These are phyloP conservation scores for Phytopythium chamaehyphon DNA, from an alignment of 352 stramenopile genomes.

Conservation along the genomic window DNA sequence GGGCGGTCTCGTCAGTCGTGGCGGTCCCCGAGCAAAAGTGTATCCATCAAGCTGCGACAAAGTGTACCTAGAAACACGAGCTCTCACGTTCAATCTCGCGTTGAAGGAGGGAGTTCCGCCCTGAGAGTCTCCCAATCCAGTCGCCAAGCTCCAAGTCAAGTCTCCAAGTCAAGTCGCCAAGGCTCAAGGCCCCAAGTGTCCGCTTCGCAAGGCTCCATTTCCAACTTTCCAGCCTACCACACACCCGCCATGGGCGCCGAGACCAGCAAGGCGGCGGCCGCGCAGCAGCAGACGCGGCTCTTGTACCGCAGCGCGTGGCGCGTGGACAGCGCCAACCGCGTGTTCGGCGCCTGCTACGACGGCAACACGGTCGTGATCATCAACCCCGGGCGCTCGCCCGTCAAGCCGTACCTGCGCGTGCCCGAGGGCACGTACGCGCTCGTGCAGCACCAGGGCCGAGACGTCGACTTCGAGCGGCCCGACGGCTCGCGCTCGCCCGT, in stretches of 20 bases:
- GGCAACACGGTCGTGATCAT: constrained; percentile 81
- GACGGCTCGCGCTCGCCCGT: constrained; percentile 42
- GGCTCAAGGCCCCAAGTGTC: neutral
- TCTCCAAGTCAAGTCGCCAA: too few species aligned
- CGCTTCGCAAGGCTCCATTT: too few species aligned
- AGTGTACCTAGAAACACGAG: too few species aligned
- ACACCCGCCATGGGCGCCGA: neutral
- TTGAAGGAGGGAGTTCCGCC: too few species aligned
- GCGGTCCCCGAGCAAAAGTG: too few species aligned
- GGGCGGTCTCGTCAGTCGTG: too few species aligned
- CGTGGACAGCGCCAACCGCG: constrained; percentile 65
- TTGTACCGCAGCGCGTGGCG: constrained; percentile 53
- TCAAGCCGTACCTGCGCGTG: constrained; percentile 82
- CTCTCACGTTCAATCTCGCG: too few species aligned
- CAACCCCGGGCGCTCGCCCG: constrained; percentile 43
- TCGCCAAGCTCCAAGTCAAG: too few species aligned
- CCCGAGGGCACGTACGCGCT: constrained; percentile 87
- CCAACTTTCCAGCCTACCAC: too few species aligned
- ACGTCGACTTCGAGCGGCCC: constrained; percentile 45
- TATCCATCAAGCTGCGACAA: too few species aligned
- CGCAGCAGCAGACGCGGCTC: constrained; percentile 46
- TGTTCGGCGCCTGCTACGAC: constrained; percentile 76
- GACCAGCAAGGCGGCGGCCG: neutral
- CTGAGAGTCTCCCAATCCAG: too few species aligned
- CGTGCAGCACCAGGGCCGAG: constrained; percentile 80